These are phyloP conservation scores for Alliaria petiolata DNA, from an alignment of 345 rosid genomes.

Conservation along the genomic window DNA sequence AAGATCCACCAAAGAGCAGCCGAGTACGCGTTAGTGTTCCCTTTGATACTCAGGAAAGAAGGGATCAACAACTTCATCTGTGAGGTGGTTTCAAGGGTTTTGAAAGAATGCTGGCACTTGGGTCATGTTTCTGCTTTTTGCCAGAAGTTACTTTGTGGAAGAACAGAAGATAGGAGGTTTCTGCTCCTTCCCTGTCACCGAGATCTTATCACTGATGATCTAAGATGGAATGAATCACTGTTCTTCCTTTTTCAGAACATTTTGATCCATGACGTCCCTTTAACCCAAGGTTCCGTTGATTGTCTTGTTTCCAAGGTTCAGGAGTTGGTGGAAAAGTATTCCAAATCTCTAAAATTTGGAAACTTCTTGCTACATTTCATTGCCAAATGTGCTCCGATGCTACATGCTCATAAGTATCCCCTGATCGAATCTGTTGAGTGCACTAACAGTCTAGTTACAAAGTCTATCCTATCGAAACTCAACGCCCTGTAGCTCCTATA, in stretches of 20 bases:
- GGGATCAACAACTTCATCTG: slow-evolving; percentile 60
- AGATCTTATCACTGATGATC: slow-evolving; percentile 43
- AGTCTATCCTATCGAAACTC: slow-evolving; percentile 57
- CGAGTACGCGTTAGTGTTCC: slow-evolving; percentile 56
- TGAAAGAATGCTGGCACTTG: slow-evolving; percentile 72
- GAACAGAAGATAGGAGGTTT: slow-evolving; percentile 40
- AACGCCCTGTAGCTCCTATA: slow-evolving; percentile 38
- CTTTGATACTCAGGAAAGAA: slow-evolving; percentile 45
- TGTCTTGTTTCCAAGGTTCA: slow-evolving; percentile 38
- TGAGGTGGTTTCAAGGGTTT: slow-evolving; percentile 52
- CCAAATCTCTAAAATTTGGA: slow-evolving; percentile 63
- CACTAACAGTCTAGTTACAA: slow-evolving; percentile 65
- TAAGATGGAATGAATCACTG: slow-evolving; percentile 67
- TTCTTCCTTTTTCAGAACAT: slow-evolving; percentile 60
- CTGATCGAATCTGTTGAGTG: slow-evolving; percentile 50
- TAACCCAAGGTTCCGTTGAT: slow-evolving; percentile 62
- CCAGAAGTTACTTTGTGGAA: slow-evolving; percentile 63
- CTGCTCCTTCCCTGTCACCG: slow-evolving; percentile 56
- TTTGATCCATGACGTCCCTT: slow-evolving; percentile 47
- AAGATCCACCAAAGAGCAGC: slow-evolving; percentile 62
- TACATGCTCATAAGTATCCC: slow-evolving; percentile 47
- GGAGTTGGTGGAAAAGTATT: slow-evolving; percentile 39
- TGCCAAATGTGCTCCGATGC: slow-evolving; percentile 44
- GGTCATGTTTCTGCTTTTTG: slow-evolving; percentile 69
- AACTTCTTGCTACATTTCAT: slow-evolving; percentile 59